These are phyloP conservation scores for Kappamyces sp. DNA, from an alignment of 192 early-diverging fungal species.

Conservation along the genomic window DNA sequence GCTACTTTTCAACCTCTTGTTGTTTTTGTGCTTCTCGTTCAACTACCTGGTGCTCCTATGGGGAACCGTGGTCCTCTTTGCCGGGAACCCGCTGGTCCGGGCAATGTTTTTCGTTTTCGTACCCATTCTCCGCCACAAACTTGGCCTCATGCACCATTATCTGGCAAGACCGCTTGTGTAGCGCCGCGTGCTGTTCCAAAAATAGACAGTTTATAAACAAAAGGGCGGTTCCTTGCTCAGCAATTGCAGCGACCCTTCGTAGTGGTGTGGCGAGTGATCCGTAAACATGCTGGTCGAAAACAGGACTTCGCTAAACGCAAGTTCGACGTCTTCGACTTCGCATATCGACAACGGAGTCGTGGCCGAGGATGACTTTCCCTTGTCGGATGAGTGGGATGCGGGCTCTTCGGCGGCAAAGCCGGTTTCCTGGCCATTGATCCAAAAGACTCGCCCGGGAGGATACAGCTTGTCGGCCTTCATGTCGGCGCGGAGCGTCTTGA, in stretches of 20 bases:
- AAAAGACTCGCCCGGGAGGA: conserved; percentile 57
- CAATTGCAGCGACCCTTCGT: conserved; percentile 12
- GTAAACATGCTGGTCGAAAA: conserved; percentile 76
- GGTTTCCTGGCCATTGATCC: conserved; percentile 32
- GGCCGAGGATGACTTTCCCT: background rate
- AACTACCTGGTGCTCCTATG: too few species aligned
- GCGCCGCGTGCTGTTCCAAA: too few species aligned
- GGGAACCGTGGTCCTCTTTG: too few species aligned
- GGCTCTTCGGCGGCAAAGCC: conserved; percentile 17
- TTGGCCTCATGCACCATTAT: too few species aligned
- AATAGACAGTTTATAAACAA: too few species aligned
- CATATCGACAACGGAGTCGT: conserved; percentile 36
- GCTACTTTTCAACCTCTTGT: too few species aligned
- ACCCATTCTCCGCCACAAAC: too few species aligned
- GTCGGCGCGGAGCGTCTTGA: conserved; percentile 74
- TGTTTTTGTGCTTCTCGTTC: too few species aligned
- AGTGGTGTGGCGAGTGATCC: conserved; percentile 47
- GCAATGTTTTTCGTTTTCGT: too few species aligned
- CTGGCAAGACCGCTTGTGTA: too few species aligned
- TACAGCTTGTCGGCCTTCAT: conserved; percentile 81
- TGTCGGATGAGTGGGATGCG: conserved; percentile 15
- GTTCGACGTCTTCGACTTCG: conserved; percentile 67
- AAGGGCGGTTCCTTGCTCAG: too few species aligned
- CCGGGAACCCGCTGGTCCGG: too few species aligned
- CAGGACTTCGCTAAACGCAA: conserved; percentile 69